These are phyloP conservation scores for Angomonas desouzai DNA, from an alignment of 208 protist genomes.

Conservation along the genomic window DNA sequence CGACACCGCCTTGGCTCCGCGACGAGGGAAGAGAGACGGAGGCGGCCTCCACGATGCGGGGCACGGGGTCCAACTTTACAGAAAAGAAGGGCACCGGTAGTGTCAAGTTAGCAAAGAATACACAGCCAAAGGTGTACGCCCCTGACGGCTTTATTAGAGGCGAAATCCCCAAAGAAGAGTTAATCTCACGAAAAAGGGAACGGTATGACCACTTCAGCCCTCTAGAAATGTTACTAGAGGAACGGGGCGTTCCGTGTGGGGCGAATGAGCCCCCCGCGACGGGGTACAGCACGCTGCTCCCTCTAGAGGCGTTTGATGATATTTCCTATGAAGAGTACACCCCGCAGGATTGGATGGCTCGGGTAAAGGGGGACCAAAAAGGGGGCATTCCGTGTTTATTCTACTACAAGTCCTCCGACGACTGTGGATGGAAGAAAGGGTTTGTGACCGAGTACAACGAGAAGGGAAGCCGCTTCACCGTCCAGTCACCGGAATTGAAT, in stretches of 20 bases:
- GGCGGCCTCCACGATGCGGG: neutral
- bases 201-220: slow-evolving; percentile 51
- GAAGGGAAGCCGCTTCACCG: slow-evolving; percentile 15
- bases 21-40: neutral
- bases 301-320: slow-evolving; percentile 92
- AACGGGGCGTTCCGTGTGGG: slow-evolving; percentile 48
- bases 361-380: neutral
- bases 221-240: slow-evolving; percentile 63
- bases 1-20: slow-evolving; percentile 1
- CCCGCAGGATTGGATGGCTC: slow-evolving; percentile 59
- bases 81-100: neutral
- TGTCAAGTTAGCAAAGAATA: neutral
- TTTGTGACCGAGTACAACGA: slow-evolving; percentile 25
- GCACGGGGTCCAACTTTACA: neutral
- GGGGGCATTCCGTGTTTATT: slow-evolving; percentile 48
- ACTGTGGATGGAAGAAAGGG: slow-evolving; percentile 17
- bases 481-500: neutral
- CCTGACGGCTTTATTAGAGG: slow-evolving; percentile 58
- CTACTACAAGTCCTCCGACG: slow-evolving; percentile 16
- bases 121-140: slow-evolving; percentile 90
- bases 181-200: slow-evolving; percentile 70
- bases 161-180: slow-evolving; percentile 76
- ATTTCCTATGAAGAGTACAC: slow-evolving; percentile 80
- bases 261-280: slow-evolving; percentile 16
- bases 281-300: slow-evolving; percentile 71